These are phyloP conservation scores for Podospora tetraspora DNA, from an alignment of 495 filamentous ascomycete genomes.

Conservation along the genomic window DNA sequence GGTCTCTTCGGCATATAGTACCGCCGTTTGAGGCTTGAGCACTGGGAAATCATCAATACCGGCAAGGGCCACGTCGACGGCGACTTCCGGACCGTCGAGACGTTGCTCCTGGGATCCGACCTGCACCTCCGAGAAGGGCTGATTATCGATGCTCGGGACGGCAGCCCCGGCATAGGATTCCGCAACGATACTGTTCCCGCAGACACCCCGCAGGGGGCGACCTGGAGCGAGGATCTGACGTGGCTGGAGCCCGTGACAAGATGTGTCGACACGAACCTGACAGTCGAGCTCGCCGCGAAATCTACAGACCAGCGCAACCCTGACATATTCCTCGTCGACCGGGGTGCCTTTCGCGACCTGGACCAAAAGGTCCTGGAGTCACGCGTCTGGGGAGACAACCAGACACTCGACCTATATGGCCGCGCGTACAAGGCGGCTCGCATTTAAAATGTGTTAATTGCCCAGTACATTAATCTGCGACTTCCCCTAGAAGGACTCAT, in stretches of 20 bases:
- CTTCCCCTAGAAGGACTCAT: background rate
- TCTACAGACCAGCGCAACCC: background rate
- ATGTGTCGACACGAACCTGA: conserved; percentile 3
- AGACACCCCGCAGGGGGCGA: background rate
- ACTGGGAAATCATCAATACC: background rate
- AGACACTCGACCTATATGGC: background rate
- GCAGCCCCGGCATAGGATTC: conserved; percentile 1
- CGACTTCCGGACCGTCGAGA: background rate
- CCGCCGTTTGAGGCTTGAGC: background rate
- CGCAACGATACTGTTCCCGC: conserved; percentile 3
- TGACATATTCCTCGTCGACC: background rate
- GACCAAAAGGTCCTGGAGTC: background rate
- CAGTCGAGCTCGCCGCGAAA: background rate
- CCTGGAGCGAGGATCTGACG: background rate
- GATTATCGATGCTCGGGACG: background rate
- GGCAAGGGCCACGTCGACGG: background rate
- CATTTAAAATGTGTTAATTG: background rate
- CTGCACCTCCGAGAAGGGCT: background rate
- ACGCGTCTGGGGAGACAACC: background rate
- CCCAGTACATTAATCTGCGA: background rate
- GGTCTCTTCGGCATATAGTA: conserved; percentile 4
- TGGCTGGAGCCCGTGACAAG: conserved; percentile 1
- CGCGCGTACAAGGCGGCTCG: background rate
- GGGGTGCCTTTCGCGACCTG: background rate
- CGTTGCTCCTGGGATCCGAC: background rate